Base-by-base conservation (phyloP, 2,329 filamentous ascomycete genomes). In the Trichothecium roseum region DNA sequence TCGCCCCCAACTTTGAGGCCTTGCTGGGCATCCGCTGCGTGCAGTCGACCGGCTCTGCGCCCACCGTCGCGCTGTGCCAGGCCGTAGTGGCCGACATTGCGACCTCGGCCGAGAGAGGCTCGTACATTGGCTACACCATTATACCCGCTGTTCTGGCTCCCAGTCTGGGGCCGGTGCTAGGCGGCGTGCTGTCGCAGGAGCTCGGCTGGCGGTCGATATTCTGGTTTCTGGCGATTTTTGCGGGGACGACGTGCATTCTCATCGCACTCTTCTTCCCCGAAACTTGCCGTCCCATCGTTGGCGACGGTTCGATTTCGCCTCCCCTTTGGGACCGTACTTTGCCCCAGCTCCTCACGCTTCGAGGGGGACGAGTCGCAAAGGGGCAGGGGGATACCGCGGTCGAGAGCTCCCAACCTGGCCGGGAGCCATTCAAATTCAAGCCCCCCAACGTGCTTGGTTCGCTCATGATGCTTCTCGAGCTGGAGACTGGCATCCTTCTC, bases 81-180 rank as follows among this genome's bases (percentile, higher is more conserved):
- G 78, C 70, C 0, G 69, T 83, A 1, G 66, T 84, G 2, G 73
- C 73, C 1, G 81, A 85, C 47, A 60, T 81, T 6, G 62, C 72
- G 9, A 79, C 75, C 0, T 69, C 69, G 2, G 68, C 68, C 1
- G 78, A 84, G 47, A 60, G 80, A 39, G 76, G 76, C 3, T 58
- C 65, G 27, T 76, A 75, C 44, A 65, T 81, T 35, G 74, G 66
- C 28, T 65, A 66, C 44, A 71, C 63, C 17, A 63, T 61, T 15
- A 53, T 64, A 15, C 69, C 64, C 2, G 50, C 56, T 1, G 62
- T 76, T 0, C 47, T 80, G 2, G 68, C 57, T 0, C 64, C 64
- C 4, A 56, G 64, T 0, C 36, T 71, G 3, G 66, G 72, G 0
- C 77, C 78, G 0, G 62, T 79, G 9, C 58, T 80, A 12, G 75